Base-by-base conservation (phyloP, 805 yeast genomes). In the Kluyveromyces dobzhanskii region DNA sequence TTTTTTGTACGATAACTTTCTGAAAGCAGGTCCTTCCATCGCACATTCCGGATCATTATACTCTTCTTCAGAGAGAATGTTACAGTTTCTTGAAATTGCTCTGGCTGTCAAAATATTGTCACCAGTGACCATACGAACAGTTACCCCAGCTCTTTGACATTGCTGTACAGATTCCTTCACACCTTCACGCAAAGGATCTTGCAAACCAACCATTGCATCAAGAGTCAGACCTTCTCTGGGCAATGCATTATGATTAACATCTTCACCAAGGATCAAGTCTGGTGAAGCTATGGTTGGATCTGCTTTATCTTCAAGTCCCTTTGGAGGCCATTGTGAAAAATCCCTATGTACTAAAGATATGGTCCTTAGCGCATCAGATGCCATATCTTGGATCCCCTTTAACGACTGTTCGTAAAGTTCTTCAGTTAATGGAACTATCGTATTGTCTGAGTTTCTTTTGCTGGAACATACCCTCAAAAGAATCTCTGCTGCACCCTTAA, bases 101-200 rank as follows among this genome's bases (percentile, higher is more conserved):
- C 75, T 78, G 4, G 98, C 99, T 2, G 99, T 92, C 32, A 78
- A 64, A 41, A 90, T 59, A 56, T 90, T 90, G 61, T 92, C 99
- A 61, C 99, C 99, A 16, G 99, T 92, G 32, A 92, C 97, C 98
- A 92, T 92, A 49, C 96, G 73, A 14, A 92, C 97, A 17, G 82
- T 75, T 17, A 92, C 97, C 42, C 98, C 97, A 1, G 98, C 97
- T 25, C 67, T 67, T 49, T 76, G 79, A 65, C 98, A 92, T 54
- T 82, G 81, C 29, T 70, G 67, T 21, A 92, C 95, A 1, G 98
- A 95, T 31, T 80, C 78, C n/a, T 77, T 71, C 8, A 92, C 97
- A 45, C 96, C 97, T 4, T 73, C 74, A 51, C 97, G 79, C 43
- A 92, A 69, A 0, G 98, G 98, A 64, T 92, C 98, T 65, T 86